Percentiles rank a stretch among this genome's conserved stretches.
Conservation (phyloP, 2,329 filamentous ascomycete genomes). For the Pochonia chlamydosporia region DNA sequence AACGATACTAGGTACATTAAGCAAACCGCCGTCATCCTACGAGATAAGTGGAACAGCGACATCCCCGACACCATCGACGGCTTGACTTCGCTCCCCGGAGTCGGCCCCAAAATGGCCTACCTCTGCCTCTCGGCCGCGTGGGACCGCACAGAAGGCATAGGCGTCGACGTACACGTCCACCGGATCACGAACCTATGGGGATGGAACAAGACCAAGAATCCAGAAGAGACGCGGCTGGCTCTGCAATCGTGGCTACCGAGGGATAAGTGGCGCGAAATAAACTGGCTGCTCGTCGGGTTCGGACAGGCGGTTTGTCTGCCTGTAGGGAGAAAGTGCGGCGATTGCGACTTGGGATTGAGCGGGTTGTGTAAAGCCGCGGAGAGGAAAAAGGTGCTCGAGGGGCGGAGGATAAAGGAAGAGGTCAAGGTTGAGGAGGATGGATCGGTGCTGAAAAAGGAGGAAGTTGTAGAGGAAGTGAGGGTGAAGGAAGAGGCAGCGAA, state of each 20-base stretch:
- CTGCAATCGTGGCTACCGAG: constrained; percentile 78
- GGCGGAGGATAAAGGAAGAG: constrained; percentile 38
- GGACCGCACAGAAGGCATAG: constrained; percentile 66
- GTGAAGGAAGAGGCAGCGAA: constrained; percentile 24
- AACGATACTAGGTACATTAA: constrained; percentile 53
- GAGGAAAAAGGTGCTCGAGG: constrained; percentile 53
- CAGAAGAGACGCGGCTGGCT: constrained; percentile 72
- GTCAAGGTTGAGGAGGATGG: constrained; percentile 19
- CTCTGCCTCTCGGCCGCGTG: constrained; percentile 73
- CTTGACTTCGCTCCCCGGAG: constrained; percentile 72
- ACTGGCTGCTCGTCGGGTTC: constrained; percentile 79
- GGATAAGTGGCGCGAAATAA: constrained; percentile 89
- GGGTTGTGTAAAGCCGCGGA: constrained; percentile 74
- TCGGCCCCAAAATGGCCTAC: constrained; percentile 93
- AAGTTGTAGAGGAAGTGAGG: constrained; percentile 15
- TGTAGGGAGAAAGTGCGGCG: constrained; percentile 72
- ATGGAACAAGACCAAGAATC: constrained; percentile 76
- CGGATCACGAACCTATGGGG: constrained; percentile 92
- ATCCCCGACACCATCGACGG: constrained; percentile 75
- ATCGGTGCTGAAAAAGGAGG: constrained; percentile 17
- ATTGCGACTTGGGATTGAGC: constrained; percentile 71
- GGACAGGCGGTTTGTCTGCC: constrained; percentile 84
- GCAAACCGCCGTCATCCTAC: constrained; percentile 64
- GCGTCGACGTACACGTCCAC: constrained; percentile 92
- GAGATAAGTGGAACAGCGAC: constrained; percentile 64